Evolutionary conservation across 2,329 filamentous ascomycete genomes (phyloP), one percentile per base, ranked within the genome.

Genomic region (Cadophora sp.): DNA sequence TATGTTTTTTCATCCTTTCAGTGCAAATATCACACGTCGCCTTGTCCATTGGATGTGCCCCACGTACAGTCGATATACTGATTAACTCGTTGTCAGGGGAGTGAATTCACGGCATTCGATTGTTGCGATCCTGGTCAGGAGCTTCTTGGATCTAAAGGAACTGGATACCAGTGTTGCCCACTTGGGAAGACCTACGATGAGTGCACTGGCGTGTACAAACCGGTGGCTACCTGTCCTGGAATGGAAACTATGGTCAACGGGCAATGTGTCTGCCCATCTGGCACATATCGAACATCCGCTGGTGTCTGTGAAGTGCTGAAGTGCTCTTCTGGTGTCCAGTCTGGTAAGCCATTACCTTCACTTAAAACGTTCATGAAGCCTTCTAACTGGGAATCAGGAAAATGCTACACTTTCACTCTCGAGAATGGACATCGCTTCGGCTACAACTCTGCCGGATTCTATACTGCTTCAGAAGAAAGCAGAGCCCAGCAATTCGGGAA

Each of bases 161-260:
- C 46, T 22, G 46, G 46, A 50, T 50, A 50, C 46, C 22, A 11
- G 46, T 50, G 46, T 22, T 50, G 46, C 22, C 46, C 46, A n/a
- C 7, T 50, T 24, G 46, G 46, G 19, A 24, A 50, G n/a, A 50
- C 46, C 7, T 50, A 50, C 22, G 46, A 50, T 50, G 46, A 50
- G 46, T 50, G 46, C 46, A 50, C 46, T 50, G 46, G 46, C 11
- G 46, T 50, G 16, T 50, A 50, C n/a, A 50, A 50, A 24, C 46
- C 46, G 6, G n/a, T 24, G 19, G n/a, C 16, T 50, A 50, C 46
- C 9, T 50, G 46, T 24, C 46, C n/a, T 9, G 46, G 46, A 22
- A 9, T 6, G 8, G 46, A 50, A 22, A 24, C 22, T 8, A 8
- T 50, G 46, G n/a, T 50, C 46, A 50, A 50, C 7, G 46, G 46